Base-by-base conservation (phyloP, 441 rosid species). In the Euphorbia schlechtendalii region DNA sequence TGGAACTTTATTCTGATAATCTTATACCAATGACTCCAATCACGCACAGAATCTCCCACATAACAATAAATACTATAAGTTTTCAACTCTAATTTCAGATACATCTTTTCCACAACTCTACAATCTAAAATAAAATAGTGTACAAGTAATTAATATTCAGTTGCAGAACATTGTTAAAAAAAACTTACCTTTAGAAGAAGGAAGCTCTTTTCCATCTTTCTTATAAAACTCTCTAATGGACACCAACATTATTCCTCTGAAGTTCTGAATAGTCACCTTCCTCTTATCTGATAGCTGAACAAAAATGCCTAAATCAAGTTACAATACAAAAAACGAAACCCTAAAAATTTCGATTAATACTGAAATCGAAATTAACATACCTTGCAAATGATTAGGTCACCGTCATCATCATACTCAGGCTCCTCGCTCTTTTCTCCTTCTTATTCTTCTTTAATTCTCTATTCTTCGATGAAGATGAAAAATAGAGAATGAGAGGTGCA, bases 141-240 rank as follows among this genome's bases (percentile, higher is more conserved):
- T n/a, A n/a, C n/a, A n/a, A n/a, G n/a, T n/a, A n/a, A n/a, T n/a
- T 34, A 54, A 46, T 1, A 4, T 46, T 46, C 3, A 2, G 15
- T 17, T 18, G 20, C 8, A 15, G 28, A 36, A 60, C 5, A 24
- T 14, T n/a, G n/a, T 6, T 15, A 21, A 18, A n/a, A 25, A 51
- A 56, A 58, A 15, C 55, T 2, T 2, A 92, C 98, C 98, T 81
- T 89, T 92, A 43, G 93, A 61, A 60, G 82, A 48, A 61, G 98
- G 98, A 69, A 87, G 84, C 24, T 92, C 96, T 77, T 82, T 86
- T 61, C 90, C 96, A 66, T 84, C 96, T 74, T 84, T 88, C n/a
- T 71, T 75, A 64, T 82, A 92, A 59, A 77, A 88, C 80, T 92
- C 96, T 79, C 98, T 79, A 1, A 89, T 87, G 0, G 98, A 92